Conservation (phyloP, 768 basidiomycete species). For the Fistulinella prunicolor region DNA sequence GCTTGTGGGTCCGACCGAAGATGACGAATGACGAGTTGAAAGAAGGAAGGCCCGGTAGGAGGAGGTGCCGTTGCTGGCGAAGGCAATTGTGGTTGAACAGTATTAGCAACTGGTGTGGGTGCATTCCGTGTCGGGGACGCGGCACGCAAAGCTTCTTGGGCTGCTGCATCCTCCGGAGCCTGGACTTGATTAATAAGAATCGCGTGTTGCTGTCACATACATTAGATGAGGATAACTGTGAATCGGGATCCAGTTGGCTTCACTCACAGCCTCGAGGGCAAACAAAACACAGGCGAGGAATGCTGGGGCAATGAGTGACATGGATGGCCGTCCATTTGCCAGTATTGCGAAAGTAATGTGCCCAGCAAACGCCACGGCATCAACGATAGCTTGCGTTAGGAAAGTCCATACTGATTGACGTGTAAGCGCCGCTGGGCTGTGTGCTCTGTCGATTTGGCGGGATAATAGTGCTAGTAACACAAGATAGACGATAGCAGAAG, state of each 20-base stretch:
- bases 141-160: conserved; percentile 26
- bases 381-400: conserved; percentile 72
- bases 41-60: conserved; percentile 28
- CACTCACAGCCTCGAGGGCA: conserved; percentile 75
- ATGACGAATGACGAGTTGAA: conserved; percentile 54
- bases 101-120: conserved; percentile 1
- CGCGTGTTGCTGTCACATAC: conserved; percentile 66
- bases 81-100: conserved; percentile 17
- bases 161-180: conserved; percentile 59
- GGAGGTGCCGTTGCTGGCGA: conserved; percentile 20
- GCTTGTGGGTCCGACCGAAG: conserved; percentile 68
- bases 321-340: conserved; percentile 75
- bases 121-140: conserved; percentile 7
- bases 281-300: conserved; percentile 80
- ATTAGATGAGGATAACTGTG: neutral
- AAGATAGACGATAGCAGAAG: conserved; percentile 65
- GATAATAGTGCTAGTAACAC: conserved; percentile 62
- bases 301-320: conserved; percentile 80
- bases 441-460: conserved; percentile 70
- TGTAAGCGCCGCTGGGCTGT: conserved; percentile 75
- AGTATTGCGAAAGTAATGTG: conserved; percentile 88
- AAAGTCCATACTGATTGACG: conserved; percentile 84
- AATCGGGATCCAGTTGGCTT: neutral
- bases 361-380: conserved; percentile 82
- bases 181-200: conserved; percentile 81